Conservation (phyloP, 352 stramenopile genomes). For the Globisporangium irregulare region DNA sequence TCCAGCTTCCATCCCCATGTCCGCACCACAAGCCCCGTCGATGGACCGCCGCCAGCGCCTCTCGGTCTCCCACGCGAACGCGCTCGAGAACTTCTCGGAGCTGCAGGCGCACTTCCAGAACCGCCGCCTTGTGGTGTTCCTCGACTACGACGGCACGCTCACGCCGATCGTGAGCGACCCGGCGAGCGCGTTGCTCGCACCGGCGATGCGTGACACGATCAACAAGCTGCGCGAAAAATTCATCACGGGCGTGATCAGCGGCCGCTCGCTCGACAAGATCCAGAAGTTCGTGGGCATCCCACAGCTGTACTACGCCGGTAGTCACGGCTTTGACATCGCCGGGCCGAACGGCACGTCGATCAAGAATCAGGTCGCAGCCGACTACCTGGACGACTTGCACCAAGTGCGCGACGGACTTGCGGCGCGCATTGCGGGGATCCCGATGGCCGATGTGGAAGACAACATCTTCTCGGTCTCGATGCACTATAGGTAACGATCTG, state of each 20-base stretch:
- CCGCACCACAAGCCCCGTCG: background rate
- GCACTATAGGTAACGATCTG: slow-evolving; percentile 70
- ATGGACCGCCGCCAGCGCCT: slow-evolving; percentile 34
- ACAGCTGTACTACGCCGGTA: slow-evolving; percentile 88
- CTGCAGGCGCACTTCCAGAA: slow-evolving; percentile 49
- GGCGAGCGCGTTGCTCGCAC: slow-evolving; percentile 58
- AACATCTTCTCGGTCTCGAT: slow-evolving; percentile 89
- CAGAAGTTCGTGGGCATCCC: slow-evolving; percentile 86
- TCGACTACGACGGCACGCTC: slow-evolving; percentile 90
- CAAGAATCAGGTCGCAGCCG: slow-evolving; percentile 81
- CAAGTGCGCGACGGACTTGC: slow-evolving; percentile 50
- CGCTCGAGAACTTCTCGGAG: slow-evolving; percentile 63
- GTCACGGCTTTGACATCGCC: slow-evolving; percentile 89
- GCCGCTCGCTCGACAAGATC: slow-evolving; percentile 86
- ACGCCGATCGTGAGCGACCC: slow-evolving; percentile 90
- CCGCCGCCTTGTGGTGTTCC: slow-evolving; percentile 76
- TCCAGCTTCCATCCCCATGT: background rate
- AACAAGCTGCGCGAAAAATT: slow-evolving; percentile 77
- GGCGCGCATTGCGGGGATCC: slow-evolving; percentile 41
- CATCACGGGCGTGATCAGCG: slow-evolving; percentile 84
- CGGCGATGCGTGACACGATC: slow-evolving; percentile 66
- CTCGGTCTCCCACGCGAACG: slow-evolving; percentile 72
- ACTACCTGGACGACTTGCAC: slow-evolving; percentile 68
- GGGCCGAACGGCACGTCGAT: slow-evolving; percentile 73
- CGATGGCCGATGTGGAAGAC: slow-evolving; percentile 81